These are phyloP conservation scores for Leptodontidium sp. DNA, from an alignment of 2,329 filamentous ascomycete genomes.

Conservation along the genomic window DNA sequence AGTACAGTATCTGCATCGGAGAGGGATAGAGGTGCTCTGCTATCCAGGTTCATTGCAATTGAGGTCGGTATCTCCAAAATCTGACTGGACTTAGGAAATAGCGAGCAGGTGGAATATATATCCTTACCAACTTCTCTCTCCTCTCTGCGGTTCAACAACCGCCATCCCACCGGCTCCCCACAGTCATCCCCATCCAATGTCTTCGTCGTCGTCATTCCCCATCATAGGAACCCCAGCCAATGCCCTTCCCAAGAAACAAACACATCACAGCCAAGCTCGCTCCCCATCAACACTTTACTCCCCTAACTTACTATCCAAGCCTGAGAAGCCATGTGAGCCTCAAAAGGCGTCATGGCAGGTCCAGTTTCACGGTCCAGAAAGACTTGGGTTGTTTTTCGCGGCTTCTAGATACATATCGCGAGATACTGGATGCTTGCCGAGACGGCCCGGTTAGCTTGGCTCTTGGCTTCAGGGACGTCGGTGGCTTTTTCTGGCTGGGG, in stretches of 20 bases:
- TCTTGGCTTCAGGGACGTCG: conserved; percentile 1
- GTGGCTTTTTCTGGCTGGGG: conserved; percentile 16
- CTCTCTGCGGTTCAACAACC: conserved; percentile 1
- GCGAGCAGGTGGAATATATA: not conserved
- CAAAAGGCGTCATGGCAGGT: not conserved
- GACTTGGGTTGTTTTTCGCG: conserved; percentile 1
- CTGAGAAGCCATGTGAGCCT: not conserved
- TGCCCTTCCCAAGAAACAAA: conserved; percentile 1
- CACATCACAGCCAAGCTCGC: conserved; percentile 11
- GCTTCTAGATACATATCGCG: not conserved
- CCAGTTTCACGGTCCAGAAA: not conserved
- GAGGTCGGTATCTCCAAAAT: not conserved
- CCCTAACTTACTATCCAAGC: not conserved
- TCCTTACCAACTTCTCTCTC: not conserved
- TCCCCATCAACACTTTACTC: not conserved
- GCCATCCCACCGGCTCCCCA: conserved; percentile 13
- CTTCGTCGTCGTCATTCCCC: conserved; percentile 11
- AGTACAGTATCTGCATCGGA: conserved; percentile 4
- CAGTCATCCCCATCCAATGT: conserved; percentile 1
- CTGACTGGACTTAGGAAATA: not conserved
- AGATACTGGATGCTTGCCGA: not conserved
- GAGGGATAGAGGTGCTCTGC: not conserved
- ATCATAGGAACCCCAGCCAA: not conserved
- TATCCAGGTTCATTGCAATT: not conserved
- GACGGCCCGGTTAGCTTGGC: conserved; percentile 3